These are phyloP conservation scores for Trichosanthes cucumerina DNA, from an alignment of 306 rosid genomes.

Conservation along the genomic window DNA sequence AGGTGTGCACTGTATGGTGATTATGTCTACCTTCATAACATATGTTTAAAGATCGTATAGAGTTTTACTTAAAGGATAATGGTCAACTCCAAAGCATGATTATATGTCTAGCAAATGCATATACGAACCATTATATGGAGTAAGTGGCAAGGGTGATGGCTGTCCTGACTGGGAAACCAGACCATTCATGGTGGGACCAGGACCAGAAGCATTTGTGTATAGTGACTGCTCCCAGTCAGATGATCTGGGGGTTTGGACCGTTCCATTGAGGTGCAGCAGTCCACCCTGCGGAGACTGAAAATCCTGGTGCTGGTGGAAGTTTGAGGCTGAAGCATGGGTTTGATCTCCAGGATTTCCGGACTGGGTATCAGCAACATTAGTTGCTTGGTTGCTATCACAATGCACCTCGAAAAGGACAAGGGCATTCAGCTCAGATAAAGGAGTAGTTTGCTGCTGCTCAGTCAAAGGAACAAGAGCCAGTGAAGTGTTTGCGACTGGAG, in stretches of 20 bases:
- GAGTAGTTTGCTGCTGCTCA: conserved; percentile 48
- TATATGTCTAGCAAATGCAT: conserved; percentile 15
- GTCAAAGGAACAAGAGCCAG: conserved; percentile 86
- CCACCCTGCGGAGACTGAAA: conserved; percentile 51
- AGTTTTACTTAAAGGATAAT: not conserved
- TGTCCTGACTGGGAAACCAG: conserved; percentile 41
- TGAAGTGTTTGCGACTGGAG: conserved; percentile 57
- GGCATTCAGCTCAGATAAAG: conserved; percentile 59
- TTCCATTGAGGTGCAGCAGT: conserved; percentile 47
- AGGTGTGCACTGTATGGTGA: not conserved
- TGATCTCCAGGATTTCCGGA: conserved; percentile 35
- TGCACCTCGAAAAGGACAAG: conserved; percentile 73
- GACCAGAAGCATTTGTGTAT: conserved; percentile 38
- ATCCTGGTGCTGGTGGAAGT: conserved; percentile 45
- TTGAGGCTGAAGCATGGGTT: conserved; percentile 32
- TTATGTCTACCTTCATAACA: not conserved
- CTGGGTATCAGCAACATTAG: conserved; percentile 28
- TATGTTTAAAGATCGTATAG: not conserved
- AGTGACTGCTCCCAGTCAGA: conserved; percentile 52
- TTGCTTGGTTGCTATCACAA: conserved; percentile 35
- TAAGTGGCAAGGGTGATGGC: conserved; percentile 19
- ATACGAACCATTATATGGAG: conserved; percentile 48
- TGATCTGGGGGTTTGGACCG: conserved; percentile 34
- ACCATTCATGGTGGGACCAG: conserved; percentile 59
- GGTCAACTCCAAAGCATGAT: not conserved